phyloP scores from a whole-genome alignment of 495 filamentous ascomycete genomes.

The Penicillium antarcticum region DNA sequence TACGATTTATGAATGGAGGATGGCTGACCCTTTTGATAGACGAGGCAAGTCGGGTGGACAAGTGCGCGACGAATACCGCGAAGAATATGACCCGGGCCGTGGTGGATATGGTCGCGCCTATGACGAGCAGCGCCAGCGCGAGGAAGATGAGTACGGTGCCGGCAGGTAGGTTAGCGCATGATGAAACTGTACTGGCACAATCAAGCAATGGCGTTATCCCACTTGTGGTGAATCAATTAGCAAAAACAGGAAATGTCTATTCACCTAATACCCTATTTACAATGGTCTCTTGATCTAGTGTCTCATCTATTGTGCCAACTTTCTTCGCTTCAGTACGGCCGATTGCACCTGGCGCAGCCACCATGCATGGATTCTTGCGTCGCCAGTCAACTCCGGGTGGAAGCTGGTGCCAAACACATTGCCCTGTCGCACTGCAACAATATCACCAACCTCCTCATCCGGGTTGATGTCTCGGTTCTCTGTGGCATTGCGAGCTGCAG shows the following conservation, averaged over 20 bases:
- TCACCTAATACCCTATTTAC: constrained; percentile 27
- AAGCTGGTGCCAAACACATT: constrained; percentile 98
- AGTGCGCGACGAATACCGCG: constrained; percentile 94
- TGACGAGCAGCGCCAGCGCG: constrained; percentile 57
- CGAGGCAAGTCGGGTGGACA: constrained; percentile 92
- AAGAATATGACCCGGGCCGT: constrained; percentile 92
- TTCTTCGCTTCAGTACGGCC: constrained; percentile 27
- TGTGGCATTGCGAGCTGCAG: constrained; percentile 37
- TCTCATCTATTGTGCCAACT: constrained; percentile 23
- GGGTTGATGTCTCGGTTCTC: constrained; percentile 35
- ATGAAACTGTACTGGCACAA: constrained; percentile 17
- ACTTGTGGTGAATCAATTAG: constrained; percentile 17
- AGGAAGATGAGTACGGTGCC: constrained; percentile 51
- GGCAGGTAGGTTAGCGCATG: constrained; percentile 38
- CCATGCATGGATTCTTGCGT: constrained; percentile 89
- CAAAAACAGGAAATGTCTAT: constrained; percentile 23
- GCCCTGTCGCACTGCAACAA: constrained; percentile 86
- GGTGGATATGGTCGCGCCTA: constrained; percentile 78
- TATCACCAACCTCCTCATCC: constrained; percentile 63
- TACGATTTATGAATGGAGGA: too few species aligned
- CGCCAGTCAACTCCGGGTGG: constrained; percentile 90
- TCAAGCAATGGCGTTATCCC: constrained; percentile 34
- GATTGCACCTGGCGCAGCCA: constrained; percentile 75
- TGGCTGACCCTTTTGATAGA: constrained; percentile 32
- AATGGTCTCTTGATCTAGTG: constrained; percentile 10